Percentiles rank a stretch among this genome's conserved stretches.
These are phyloP conservation scores for Cryptosporidium viatorum DNA, from an alignment of 169 alveolate species.

Conservation along the genomic window DNA sequence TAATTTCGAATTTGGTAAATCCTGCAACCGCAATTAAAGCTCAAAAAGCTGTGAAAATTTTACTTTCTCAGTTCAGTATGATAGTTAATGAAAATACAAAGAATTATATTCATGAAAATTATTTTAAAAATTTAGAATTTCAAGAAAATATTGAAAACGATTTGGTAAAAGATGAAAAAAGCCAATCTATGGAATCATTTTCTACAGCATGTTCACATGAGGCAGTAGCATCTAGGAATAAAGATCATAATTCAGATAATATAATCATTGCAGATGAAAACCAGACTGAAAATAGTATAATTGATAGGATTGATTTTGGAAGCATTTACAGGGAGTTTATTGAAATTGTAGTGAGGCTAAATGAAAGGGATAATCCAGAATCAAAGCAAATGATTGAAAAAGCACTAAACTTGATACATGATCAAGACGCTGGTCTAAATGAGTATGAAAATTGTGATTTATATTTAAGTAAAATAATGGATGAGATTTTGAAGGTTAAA, in stretches of 20 bases:
- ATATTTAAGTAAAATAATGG: conserved; percentile 22
- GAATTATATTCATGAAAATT: background rate
- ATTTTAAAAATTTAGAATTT: background rate
- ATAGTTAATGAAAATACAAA: conserved; percentile 18
- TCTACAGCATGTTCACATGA: conserved; percentile 57
- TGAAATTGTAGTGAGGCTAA: background rate
- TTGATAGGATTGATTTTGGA: background rate
- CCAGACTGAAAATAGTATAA: background rate
- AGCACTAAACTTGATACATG: background rate
- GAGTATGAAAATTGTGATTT: conserved; percentile 30
- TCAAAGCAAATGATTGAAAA: background rate
- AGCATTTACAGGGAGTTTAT: background rate
- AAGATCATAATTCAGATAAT: background rate
- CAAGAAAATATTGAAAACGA: background rate
- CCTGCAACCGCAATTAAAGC: conserved; percentile 70
- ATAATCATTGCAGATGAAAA: background rate
- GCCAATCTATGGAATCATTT: conserved; percentile 44
- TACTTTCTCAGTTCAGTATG: conserved; percentile 43
- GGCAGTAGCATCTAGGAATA: background rate
- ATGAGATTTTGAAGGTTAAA: background rate
- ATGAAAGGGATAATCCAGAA: background rate
- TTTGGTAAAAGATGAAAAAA: background rate
- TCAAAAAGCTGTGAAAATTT: conserved; percentile 54
- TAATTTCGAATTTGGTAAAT: conserved; percentile 40
- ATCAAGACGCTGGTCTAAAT: conserved; percentile 2